Base-by-base conservation (phyloP, 352 stramenopile genomes). In the Phytophthora megakarya region DNA sequence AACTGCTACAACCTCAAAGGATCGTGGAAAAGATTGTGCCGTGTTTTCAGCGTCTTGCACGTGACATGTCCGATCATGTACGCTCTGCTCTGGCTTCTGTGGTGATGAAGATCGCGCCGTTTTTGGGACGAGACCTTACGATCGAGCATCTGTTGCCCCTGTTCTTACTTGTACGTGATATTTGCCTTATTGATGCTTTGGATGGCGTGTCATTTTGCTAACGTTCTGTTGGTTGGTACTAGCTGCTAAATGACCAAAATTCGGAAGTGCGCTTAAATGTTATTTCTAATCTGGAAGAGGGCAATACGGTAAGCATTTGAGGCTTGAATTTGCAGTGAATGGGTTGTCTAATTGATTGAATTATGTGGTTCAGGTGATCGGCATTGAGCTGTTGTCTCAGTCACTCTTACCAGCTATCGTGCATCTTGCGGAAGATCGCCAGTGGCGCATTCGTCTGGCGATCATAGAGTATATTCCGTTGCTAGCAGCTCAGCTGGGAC, bases 401-500 rank as follows among this genome's bases (percentile, higher is more conserved):
- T 98, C 92, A n/a, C 76, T 99, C 12, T 66, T 99, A 10, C 97
- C 97, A 40, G 97, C 97, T 42, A 98, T 99, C 78, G 79, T 99
- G 7, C 96, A 99, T 68, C 81, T 99, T 42, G 95, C 97, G 19
- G 93, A 99, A 83, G 97, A 99, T 81, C 84, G 88, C n/a, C 98
- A 99, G 75, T 99, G 98, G 98, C 86, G 97, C 61, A 98, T 99
- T 65, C 91, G 98, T 35, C 78, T 99, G 13, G 97, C 96, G 18
- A 99, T 99, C 70, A 99, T 99, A 78, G 88, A 99, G 72, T 97
- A 99, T 76, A 98, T 99, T 57, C 98, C 98, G 35, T 76, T 98
- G 40, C 73, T 99, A 33, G 97, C 96, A 4, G 90, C 93, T 57
- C 95, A 99, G 57, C 80, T 99, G 16, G 97, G 97, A 15, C 84